Evolutionary conservation across 495 filamentous ascomycete species (phyloP).

Genomic region (Aspergillus cavernicola): DNA sequence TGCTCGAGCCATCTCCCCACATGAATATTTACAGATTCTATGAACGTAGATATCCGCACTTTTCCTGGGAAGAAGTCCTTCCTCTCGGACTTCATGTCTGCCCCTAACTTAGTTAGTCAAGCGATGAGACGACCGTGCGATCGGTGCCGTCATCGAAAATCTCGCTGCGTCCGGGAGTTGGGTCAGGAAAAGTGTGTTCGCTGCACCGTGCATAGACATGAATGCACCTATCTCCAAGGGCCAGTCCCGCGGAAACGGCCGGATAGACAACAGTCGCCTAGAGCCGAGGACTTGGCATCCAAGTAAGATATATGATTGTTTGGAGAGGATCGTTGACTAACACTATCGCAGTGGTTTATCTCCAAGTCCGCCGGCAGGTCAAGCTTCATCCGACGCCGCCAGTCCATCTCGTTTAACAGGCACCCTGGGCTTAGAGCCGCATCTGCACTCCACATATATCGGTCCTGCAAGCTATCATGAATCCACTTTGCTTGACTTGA

Average conservation of each 20-base stretch:
- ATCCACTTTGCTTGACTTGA: slow-evolving; percentile 17
- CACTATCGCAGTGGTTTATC: neutral
- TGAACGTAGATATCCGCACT: neutral
- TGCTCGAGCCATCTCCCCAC: neutral
- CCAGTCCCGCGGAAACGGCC: slow-evolving; percentile 10
- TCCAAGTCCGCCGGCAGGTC: neutral
- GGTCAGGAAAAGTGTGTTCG: slow-evolving; percentile 16
- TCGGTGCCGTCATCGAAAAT: slow-evolving; percentile 17
- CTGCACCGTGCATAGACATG: slow-evolving; percentile 12
- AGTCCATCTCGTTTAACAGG: slow-evolving; percentile 13
- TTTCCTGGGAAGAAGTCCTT: neutral
- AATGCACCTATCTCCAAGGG: slow-evolving; percentile 20
- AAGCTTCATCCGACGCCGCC: neutral
- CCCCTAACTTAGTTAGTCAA: neutral
- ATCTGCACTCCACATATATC: slow-evolving; percentile 22
- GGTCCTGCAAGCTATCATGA: slow-evolving; percentile 24
- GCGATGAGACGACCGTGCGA: slow-evolving; percentile 15
- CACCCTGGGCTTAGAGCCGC: slow-evolving; percentile 22
- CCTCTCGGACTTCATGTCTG: neutral
- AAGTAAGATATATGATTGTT: neutral
- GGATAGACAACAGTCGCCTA: slow-evolving; percentile 2
- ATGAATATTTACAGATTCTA: too few relatives aligned
- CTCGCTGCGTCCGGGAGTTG: slow-evolving; percentile 15
- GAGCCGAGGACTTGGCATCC: neutral
- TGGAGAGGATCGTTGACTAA: neutral